Base-by-base conservation (phyloP, 2,329 filamentous ascomycete genomes). In the Penicillium palitans region DNA sequence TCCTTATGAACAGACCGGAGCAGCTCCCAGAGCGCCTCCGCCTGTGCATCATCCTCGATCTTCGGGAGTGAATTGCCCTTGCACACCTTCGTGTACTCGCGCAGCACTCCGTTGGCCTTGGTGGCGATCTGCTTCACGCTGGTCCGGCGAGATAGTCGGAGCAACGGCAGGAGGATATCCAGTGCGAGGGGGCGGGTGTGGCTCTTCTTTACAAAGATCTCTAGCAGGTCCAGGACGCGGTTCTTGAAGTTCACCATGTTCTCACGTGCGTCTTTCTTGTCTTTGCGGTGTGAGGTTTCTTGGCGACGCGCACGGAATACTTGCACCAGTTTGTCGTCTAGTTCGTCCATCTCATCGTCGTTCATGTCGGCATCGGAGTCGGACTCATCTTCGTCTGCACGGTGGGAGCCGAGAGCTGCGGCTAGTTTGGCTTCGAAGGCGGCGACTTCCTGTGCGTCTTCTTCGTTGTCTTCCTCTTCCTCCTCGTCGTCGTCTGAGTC, bases 241-340 rank as follows among this genome's bases (percentile, higher is more conserved):
- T 91, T 90, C 80, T 99, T 99, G 83, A 99, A 96, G 76, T 93
- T 93, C 68, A 96, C 80, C 70, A 98, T 90, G 21, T 87, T 91
- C 66, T 93, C 90, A 71, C 91, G 95, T 55, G 93, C 93, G 60
- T 93, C 89, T 71, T 91, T 91, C 68, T 90, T 89, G 70, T 95
- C 88, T 75, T 93, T 90, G 78, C 93, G 95, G 70, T 89, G 88
- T 72, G 83, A 87, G 2, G 80, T 78, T 17, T 79, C 80, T 73
- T 91, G 88, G 64, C 84, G 85, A 49, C 88, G 87, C 64, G 93
- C 87, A 64, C 87, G 87, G 81, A 98, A 96, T 61, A 97, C 91
- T 62, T 90, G 90, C 51, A 87, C 86, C 4, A 99, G 85, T 70
- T 93, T 89, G 12, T 84, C 84, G 68, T 98, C 93, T 17, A 98